Base-by-base conservation (phyloP, 1,284 basidiomycete species). In the Leccinum proliferum region DNA sequence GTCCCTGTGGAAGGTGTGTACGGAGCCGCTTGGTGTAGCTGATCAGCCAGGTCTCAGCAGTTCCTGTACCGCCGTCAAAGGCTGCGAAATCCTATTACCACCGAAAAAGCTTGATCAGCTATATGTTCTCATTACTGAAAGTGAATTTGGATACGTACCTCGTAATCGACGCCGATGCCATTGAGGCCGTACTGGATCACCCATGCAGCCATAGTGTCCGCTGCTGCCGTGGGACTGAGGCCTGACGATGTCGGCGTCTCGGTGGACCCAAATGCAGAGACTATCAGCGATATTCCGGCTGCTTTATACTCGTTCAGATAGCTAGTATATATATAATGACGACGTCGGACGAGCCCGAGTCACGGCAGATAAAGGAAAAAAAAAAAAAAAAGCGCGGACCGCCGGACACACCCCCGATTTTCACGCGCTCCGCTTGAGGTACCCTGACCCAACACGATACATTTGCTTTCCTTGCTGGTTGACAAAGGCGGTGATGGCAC, bases 391-490 rank as follows among this genome's bases (percentile, higher is more conserved):
- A 32, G 32, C 32, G 32, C 32, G 32, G 32, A 32, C 32, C 32
- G 32, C 32, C 32, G 32, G 32, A 32, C 32, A 32, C 32, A 32
- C 32, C 32, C 8, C 32, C 32, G 32, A 32, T 32, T 32, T 8
- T 32, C 32, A 32, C 32, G 32, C 32, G 32, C 32, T 32, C 32
- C 32, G 32, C 32, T 32, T 32, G 32, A 32, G 32, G 32, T 32
- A 32, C 32, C 32, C 86, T 75, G 66, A 90, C 89, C 88, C 85
- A 55, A 92, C 81, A 55, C 90, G 85, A 75, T 81, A 90, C 80
- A 88, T 85, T 70, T 82, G 80, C 70, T 83, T 85, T 60, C 89
- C 89, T 73, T 90, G 86, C 70, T 90, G 88, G 70, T 89, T 91
- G 61, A 88, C 81, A 68, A 90, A 87, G 5, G 86, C 84, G 29